Base-by-base conservation (phyloP, 345 rosid genomes). In the Leavenworthia alabamica region DNA sequence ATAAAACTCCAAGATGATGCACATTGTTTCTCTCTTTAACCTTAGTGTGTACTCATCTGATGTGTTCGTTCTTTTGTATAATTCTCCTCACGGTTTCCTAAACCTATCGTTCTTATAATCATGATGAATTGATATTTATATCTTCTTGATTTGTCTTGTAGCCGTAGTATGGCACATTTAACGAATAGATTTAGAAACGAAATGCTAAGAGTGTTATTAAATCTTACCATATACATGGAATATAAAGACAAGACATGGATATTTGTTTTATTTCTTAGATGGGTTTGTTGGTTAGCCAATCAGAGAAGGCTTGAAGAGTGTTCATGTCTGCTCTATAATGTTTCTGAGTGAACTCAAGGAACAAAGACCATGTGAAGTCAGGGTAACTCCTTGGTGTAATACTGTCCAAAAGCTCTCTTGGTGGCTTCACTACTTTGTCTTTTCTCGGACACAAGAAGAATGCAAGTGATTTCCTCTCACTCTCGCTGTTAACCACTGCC, bases 251-350 rank as follows among this genome's bases (percentile, higher is more conserved):
- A 54, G 8, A 37, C 37, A 62, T 20, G 24, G 12, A 61, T 42
- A 33, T 20, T 19, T 0, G 24, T 31, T 62, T 46, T 2, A 15
- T 56, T 9, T 22, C 40, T 63, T 71, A 39, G 26, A 42, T 29
- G 42, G 45, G 31, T 33, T 56, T 62, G 22, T 5, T 48, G 62
- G 57, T 40, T 43, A 72, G 64, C 96, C 92, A 88, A 31, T 75
- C 72, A 11, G 86, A 56, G 77, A 88, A 88, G 27, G 43, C 80
- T 46, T 80, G 79, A 24, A 88, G 89, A 26, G 96, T 88, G 54
- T 83, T 88, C 90, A 88, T 85, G 82, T 88, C 96, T 23, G 96
- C 92, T 66, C 96, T 75, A 77, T 88, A 88, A 54, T 88, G 88
- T 76, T 85, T 88, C 56, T 88, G 96, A 8, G 92, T 85, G 76